Conservation (phyloP, 176 grass and related monocot species). For the Stipa capillata region DNA sequence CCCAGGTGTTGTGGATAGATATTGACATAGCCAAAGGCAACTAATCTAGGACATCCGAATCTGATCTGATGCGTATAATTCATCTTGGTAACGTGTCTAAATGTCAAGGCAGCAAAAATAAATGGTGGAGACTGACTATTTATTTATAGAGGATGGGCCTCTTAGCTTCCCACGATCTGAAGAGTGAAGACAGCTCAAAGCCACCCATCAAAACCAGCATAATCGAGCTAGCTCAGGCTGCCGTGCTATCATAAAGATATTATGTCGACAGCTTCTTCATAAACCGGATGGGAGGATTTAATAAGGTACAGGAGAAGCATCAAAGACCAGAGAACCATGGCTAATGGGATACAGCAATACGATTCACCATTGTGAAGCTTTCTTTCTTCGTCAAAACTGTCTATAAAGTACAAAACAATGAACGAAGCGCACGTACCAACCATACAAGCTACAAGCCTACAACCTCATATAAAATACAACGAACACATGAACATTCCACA, state of each 20-base stretch:
- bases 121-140: no score
- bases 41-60: no score
- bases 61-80: no score
- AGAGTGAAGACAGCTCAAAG: constrained; percentile 3
- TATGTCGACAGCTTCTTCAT: background rate
- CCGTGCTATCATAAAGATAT: background rate
- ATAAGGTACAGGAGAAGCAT: background rate
- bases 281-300: background rate
- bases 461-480: background rate
- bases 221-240: background rate
- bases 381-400: constrained; percentile 19
- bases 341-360: background rate
- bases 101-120: no score
- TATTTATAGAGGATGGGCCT: no score
- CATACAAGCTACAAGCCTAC: constrained; percentile 31
- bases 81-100: no score
- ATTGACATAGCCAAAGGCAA: no score
- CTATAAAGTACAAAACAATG: background rate
- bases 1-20: no score
- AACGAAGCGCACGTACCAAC: constrained; percentile 2
- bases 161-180: background rate
- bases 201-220: constrained; percentile 11
- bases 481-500: background rate
- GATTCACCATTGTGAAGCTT: background rate
- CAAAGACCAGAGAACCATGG: background rate